A percentile compares a stretch with the other conserved stretches of the same genome.
Conservation (phyloP, 768 basidiomycete species). For the Trametes cinnabarina region DNA sequence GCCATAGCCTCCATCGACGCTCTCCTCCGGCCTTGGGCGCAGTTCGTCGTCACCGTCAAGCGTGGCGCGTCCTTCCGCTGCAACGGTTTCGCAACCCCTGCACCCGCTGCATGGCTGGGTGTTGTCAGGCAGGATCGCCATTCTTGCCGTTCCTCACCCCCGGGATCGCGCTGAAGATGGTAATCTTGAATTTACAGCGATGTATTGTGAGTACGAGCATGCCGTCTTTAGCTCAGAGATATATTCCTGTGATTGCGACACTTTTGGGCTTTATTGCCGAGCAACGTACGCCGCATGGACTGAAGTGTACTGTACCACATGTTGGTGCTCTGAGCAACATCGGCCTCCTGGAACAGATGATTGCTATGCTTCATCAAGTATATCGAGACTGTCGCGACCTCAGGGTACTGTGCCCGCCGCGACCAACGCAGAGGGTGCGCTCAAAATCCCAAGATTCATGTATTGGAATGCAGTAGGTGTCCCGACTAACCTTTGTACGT, state of each 20-base stretch:
- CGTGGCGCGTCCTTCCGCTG: constrained; percentile 44
- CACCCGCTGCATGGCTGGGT: constrained; percentile 53
- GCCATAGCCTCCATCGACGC: constrained; percentile 54
- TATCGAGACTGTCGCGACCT: too few relatives aligned
- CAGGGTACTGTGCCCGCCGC: too few relatives aligned
- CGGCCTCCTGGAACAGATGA: too few relatives aligned
- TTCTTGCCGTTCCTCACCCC: constrained; percentile 52
- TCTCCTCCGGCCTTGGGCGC: constrained; percentile 48
- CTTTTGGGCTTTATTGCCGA: neutral
- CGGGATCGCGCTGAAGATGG: constrained; percentile 38
- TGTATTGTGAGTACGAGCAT: constrained; percentile 47
- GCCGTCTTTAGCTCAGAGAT: too few relatives aligned
- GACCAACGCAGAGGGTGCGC: too few relatives aligned
- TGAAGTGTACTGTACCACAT: neutral
- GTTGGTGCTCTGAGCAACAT: too few relatives aligned
- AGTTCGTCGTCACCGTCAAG: constrained; percentile 43
- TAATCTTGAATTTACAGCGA: constrained; percentile 48
- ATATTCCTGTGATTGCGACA: too few relatives aligned
- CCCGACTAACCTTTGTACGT: too few relatives aligned
- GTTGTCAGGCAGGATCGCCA: constrained; percentile 51
- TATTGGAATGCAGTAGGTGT: too few relatives aligned
- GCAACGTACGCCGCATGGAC: neutral
- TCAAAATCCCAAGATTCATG: too few relatives aligned
- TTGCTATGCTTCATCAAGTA: too few relatives aligned
- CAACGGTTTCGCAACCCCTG: constrained; percentile 38